Conservation (phyloP, 2,329 filamentous ascomycete genomes). For the Xylaria sp. region DNA sequence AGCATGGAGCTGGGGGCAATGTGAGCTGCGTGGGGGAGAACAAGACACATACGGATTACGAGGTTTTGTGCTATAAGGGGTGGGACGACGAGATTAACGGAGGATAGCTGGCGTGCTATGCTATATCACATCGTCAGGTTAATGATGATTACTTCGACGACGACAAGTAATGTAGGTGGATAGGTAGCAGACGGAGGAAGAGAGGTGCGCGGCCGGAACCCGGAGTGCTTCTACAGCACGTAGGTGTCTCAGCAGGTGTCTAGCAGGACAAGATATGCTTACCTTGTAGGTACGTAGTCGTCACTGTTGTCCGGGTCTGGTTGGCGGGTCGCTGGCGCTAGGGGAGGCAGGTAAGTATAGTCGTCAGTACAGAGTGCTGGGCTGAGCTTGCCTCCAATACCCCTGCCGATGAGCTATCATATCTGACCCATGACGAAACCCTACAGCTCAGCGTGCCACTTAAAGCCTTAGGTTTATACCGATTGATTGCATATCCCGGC, state of each 20-base stretch:
- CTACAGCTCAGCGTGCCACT: constrained; percentile 23
- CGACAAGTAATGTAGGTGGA: background rate
- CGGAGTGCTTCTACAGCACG: constrained; percentile 19
- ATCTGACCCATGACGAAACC: constrained; percentile 33
- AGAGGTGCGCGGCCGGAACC: background rate
- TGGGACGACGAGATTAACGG: background rate
- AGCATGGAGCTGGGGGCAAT: background rate
- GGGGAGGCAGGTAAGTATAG: background rate
- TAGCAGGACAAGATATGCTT: background rate
- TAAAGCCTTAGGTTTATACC: constrained; percentile 2
- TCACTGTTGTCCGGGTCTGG: constrained; percentile 10
- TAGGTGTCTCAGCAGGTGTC: constrained; percentile 1
- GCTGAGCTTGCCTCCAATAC: constrained; percentile 17
- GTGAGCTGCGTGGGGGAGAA: background rate
- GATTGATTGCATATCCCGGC: constrained; percentile 23
- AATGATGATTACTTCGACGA: background rate
- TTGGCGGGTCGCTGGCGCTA: constrained; percentile 3
- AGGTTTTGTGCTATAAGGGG: background rate
- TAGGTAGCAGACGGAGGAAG: background rate
- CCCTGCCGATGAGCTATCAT: constrained; percentile 8
- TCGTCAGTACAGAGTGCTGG: background rate
- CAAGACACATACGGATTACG: constrained; percentile 16
- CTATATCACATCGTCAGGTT: constrained; percentile 16
- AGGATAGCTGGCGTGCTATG: constrained; percentile 2
- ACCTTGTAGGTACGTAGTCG: constrained; percentile 1